Percentiles rank a stretch among this genome's conserved stretches.
Evolutionary conservation across 352 stramenopile species (phyloP).

Genomic region (Pythium brachiatum): DNA sequence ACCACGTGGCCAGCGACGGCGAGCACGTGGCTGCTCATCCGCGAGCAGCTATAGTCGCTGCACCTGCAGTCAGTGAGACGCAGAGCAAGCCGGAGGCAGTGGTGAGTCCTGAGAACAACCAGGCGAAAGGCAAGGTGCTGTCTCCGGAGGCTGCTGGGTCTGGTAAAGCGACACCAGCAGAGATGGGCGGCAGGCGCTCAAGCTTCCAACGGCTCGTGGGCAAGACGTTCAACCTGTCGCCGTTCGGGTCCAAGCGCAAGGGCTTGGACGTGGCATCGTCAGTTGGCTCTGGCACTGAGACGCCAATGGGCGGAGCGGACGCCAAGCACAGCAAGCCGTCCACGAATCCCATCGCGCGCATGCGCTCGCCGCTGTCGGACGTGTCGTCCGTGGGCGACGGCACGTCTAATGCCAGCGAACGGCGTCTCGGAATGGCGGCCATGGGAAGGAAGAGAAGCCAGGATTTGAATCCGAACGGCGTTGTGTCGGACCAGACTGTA

Average conservation of each 20-base stretch:
- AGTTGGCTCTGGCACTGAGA: conserved; percentile 7
- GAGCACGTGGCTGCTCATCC: neutral
- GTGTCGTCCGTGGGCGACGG: conserved; percentile 9
- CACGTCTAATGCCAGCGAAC: conserved; percentile 3
- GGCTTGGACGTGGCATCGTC: conserved; percentile 23
- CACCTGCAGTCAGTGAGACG: neutral
- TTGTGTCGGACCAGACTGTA: conserved; percentile 18
- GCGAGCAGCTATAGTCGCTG: neutral
- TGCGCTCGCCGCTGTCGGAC: conserved; percentile 21
- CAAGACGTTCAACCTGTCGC: conserved; percentile 63
- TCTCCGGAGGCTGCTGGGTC: neutral
- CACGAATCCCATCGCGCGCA: neutral
- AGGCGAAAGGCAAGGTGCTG: conserved; percentile 2
- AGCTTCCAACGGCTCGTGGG: conserved; percentile 67
- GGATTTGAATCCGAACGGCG: conserved; percentile 8
- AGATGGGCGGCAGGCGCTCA: conserved; percentile 35
- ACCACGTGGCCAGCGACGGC: conserved; percentile 15
- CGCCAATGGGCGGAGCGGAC: neutral
- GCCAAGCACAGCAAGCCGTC: neutral
- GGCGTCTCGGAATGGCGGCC: neutral
- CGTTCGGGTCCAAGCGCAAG: conserved; percentile 46
- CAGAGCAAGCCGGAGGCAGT: neutral
- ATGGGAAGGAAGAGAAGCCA: conserved; percentile 14
- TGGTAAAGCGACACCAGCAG: neutral
- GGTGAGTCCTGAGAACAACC: neutral